phyloP scores from a whole-genome alignment of 1,284 basidiomycete species.

The Pterulicium gracile region DNA sequence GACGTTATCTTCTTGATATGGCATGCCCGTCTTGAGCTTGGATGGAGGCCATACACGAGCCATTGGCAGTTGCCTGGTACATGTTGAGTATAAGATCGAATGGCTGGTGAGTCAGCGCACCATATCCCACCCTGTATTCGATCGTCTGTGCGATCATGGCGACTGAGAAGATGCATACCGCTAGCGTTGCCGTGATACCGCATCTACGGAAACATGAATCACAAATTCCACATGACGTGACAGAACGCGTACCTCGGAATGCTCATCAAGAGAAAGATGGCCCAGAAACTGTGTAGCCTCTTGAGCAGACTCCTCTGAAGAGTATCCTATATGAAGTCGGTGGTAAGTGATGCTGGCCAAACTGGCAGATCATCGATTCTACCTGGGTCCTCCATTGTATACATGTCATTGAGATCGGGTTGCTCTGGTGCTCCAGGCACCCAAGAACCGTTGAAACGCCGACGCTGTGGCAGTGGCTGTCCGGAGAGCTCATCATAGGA shows the following conservation, averaged over 20 bases:
- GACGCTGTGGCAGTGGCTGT: constrained; percentile 28
- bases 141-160: constrained; percentile 53
- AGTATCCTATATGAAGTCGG: constrained; percentile 10
- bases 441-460: constrained; percentile 24
- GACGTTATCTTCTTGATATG: constrained; percentile 31
- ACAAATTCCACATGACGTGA: constrained; percentile 2
- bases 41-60: constrained; percentile 62
- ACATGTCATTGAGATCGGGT: constrained; percentile 43
- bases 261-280: constrained; percentile 74
- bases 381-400: constrained; percentile 38
- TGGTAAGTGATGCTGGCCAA: constrained; percentile 7
- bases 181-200: constrained; percentile 68
- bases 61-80: constrained; percentile 61
- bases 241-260: constrained; percentile 45
- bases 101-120: constrained; percentile 24
- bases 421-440: constrained; percentile 15
- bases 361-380: constrained; percentile 6
- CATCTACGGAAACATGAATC: constrained; percentile 35
- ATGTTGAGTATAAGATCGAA: constrained; percentile 4
- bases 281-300: constrained; percentile 51
- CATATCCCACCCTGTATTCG: constrained; percentile 68
- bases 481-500: constrained; percentile 15
- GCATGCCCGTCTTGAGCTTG: constrained; percentile 25
- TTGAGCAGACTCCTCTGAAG: constrained; percentile 24
- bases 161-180: constrained; percentile 65